Conservation (phyloP, 768 basidiomycete genomes). For the Boletus sensibilis region DNA sequence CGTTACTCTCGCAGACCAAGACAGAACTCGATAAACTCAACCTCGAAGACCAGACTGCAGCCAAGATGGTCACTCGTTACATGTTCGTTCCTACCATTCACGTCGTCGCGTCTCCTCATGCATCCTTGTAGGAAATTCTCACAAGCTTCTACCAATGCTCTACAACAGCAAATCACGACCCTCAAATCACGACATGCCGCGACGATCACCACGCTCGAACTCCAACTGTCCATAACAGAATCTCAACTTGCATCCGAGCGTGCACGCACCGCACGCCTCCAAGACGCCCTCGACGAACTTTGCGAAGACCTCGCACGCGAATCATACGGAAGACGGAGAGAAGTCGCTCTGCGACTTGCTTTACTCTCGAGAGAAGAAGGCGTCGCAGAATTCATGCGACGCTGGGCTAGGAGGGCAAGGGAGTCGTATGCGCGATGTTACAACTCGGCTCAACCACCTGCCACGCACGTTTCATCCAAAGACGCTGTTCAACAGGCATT, state of each 20-base stretch:
- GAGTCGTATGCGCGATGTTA: constrained; percentile 39
- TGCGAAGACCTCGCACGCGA: constrained; percentile 71
- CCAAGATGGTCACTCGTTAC: constrained; percentile 81
- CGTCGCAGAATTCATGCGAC: constrained; percentile 50
- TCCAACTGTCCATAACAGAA: constrained; percentile 47
- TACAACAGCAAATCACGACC: constrained; percentile 58
- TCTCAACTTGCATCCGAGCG: constrained; percentile 45
- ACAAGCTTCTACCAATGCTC: constrained; percentile 64
- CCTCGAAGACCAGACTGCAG: constrained; percentile 71
- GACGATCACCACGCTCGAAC: constrained; percentile 54
- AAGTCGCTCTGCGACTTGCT: constrained; percentile 62
- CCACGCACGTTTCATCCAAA: constrained; percentile 3
- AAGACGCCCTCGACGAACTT: constrained; percentile 63
- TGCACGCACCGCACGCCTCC: constrained; percentile 47
- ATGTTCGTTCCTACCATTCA: constrained; percentile 51
- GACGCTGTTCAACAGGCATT: constrained; percentile 28
- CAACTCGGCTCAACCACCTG: neutral
- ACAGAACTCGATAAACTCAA: constrained; percentile 54
- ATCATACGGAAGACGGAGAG: constrained; percentile 67
- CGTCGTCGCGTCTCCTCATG: neutral
- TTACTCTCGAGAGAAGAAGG: constrained; percentile 66
- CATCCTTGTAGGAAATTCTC: constrained; percentile 68
- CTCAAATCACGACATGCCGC: constrained; percentile 63
- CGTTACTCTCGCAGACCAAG: constrained; percentile 44
- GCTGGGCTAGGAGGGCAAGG: constrained; percentile 54